Evolutionary conservation across 139 green algal species (phyloP).

Genomic region (Picochlorum sp.): DNA sequence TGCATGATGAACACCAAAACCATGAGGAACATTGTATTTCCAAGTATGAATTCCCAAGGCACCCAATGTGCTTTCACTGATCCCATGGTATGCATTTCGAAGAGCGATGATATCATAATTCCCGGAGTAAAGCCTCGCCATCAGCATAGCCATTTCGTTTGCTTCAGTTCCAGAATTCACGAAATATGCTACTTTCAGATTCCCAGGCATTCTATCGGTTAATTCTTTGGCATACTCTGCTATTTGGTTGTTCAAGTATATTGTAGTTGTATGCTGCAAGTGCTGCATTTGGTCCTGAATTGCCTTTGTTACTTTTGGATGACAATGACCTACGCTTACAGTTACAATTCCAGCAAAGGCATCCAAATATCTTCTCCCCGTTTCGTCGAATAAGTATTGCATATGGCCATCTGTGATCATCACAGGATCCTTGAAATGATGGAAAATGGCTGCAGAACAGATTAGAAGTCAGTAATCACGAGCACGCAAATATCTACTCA

Average conservation of each 20-base stretch:
- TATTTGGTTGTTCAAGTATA: constrained; percentile 62
- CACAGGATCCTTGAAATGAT: constrained; percentile 43
- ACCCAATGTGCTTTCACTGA: constrained; percentile 77
- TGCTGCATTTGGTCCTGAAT: constrained; percentile 28
- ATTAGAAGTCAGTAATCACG: not conserved
- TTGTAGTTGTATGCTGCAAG: constrained; percentile 67
- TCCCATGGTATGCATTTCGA: constrained; percentile 90
- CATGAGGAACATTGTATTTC: constrained; percentile 79
- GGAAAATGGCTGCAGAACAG: constrained; percentile 18
- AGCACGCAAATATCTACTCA: not conserved
- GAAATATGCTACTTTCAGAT: constrained; percentile 49
- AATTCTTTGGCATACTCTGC: constrained; percentile 52
- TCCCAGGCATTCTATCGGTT: constrained; percentile 37
- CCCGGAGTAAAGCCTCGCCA: constrained; percentile 49
- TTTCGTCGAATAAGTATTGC: constrained; percentile 97
- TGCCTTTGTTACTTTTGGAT: constrained; percentile 49
- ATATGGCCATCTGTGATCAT: constrained; percentile 93
- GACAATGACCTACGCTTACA: constrained; percentile 80
- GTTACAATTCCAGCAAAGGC: constrained; percentile 96
- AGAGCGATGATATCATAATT: constrained; percentile 85
- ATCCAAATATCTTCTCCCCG: constrained; percentile 80
- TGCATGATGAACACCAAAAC: constrained; percentile 77
- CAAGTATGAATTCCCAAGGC: constrained; percentile 80
- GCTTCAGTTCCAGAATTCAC: constrained; percentile 69
- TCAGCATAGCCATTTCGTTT: constrained; percentile 78